Conservation (phyloP, 1,139 yeast genomes). For the Saccharomyces hybrid region DNA sequence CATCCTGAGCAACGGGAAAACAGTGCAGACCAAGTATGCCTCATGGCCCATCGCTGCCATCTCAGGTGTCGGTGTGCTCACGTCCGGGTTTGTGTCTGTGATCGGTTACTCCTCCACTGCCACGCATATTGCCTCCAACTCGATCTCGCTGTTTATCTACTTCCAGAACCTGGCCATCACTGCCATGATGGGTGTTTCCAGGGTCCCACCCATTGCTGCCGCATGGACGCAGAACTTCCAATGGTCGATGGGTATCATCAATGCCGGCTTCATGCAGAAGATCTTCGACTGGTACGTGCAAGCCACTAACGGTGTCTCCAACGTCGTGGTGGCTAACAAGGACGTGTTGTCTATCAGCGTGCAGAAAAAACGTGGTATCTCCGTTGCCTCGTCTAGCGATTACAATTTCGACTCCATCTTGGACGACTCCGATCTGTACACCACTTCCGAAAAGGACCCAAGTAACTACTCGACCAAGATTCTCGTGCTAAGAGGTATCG, state of each 20-base stretch:
- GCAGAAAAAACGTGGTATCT: slow-evolving; percentile 43
- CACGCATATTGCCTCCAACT: slow-evolving; percentile 92
- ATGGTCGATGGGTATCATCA: slow-evolving; percentile 92
- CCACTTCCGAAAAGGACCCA: slow-evolving; percentile 62
- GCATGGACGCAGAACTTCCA: slow-evolving; percentile 97
- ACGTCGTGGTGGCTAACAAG: slow-evolving; percentile 57
- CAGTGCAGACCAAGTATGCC: slow-evolving; percentile 91
- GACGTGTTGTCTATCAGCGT: slow-evolving; percentile 64
- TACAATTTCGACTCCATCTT: slow-evolving; percentile 44
- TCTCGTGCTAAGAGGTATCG: slow-evolving; percentile 79
- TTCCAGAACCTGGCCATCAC: slow-evolving; percentile 91
- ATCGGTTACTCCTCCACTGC: slow-evolving; percentile 90
- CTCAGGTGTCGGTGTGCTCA: slow-evolving; percentile 76
- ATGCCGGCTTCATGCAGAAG: slow-evolving; percentile 69
- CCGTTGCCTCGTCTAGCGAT: slow-evolving; percentile 26
- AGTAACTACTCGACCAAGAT: slow-evolving; percentile 47
- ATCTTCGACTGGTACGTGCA: slow-evolving; percentile 93
- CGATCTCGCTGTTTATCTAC: slow-evolving; percentile 84
- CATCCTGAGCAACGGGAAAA: slow-evolving; percentile 73
- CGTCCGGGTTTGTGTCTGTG: slow-evolving; percentile 80
- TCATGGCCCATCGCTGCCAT: slow-evolving; percentile 96
- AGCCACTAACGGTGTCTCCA: slow-evolving; percentile 87
- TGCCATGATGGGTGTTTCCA: slow-evolving; percentile 91
- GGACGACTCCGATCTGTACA: slow-evolving; percentile 48
- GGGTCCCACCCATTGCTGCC: slow-evolving; percentile 93